These are phyloP conservation scores for Verticillium nubilum DNA, from an alignment of 2,329 filamentous ascomycete species.

Conservation along the genomic window DNA sequence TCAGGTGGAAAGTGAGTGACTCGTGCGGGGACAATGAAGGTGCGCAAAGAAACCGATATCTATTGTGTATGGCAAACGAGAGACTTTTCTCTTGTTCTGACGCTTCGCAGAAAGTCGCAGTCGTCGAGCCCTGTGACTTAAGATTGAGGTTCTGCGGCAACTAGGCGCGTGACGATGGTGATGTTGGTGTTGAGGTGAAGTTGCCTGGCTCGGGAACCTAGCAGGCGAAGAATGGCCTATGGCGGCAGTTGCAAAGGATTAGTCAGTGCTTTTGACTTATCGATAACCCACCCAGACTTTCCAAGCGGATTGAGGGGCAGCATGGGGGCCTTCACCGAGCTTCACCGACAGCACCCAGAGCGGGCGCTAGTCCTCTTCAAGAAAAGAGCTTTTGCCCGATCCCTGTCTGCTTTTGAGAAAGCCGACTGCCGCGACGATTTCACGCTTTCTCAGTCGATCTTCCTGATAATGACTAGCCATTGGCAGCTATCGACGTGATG, in stretches of 20 bases:
- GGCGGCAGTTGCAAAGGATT: neutral
- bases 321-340: neutral
- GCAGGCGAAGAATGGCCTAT: neutral
- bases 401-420: neutral
- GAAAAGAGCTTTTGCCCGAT: neutral
- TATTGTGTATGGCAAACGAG: neutral
- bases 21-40: neutral
- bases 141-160: neutral
- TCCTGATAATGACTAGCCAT: neutral
- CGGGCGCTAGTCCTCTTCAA: neutral
- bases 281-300: neutral
- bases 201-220: neutral
- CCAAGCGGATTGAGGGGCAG: neutral
- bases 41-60: neutral
- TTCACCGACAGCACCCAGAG: neutral
- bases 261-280: neutral
- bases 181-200: neutral
- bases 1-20: neutral
- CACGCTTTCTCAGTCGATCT: neutral
- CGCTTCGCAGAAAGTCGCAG: neutral
- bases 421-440: neutral
- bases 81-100: neutral
- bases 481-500: slow-evolving; percentile 15
- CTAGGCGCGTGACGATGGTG: neutral
- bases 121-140: neutral